Percentiles rank a stretch among this genome's conserved stretches.
These are phyloP conservation scores for Zoysia pacifica DNA, from an alignment of 176 grass and related monocot genomes.

Conservation along the genomic window DNA sequence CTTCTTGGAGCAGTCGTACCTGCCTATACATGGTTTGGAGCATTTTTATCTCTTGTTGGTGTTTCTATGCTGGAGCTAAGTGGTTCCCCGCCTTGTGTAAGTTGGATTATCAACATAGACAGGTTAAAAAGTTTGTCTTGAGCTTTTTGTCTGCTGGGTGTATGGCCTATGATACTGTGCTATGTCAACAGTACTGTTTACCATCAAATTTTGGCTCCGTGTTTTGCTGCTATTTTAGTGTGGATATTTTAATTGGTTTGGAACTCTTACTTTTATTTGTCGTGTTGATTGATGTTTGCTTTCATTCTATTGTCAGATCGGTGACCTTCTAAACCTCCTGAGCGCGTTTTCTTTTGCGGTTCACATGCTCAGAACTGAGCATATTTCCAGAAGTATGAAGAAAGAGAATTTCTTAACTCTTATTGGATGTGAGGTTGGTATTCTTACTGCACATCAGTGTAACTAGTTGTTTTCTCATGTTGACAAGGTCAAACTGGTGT, in stretches of 20 bases:
- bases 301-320: conserved; percentile 36
- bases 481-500: neutral
- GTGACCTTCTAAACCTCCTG: conserved; percentile 53
- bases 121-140: conserved; percentile 33
- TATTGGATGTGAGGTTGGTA: conserved; percentile 57
- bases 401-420: conserved; percentile 44
- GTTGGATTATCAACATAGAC: conserved; percentile 34
- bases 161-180: neutral
- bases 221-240: neutral
- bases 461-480: neutral
- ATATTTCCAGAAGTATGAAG: conserved; percentile 49
- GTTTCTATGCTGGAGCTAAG: conserved; percentile 56
- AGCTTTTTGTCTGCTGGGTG: conserved; percentile 1
- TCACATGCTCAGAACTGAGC: conserved; percentile 64
- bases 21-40: conserved; percentile 51
- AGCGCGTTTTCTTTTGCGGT: conserved; percentile 54
- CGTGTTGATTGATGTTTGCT: conserved; percentile 7
- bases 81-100: conserved; percentile 64
- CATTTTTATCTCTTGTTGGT: conserved; percentile 49
- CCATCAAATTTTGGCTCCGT: neutral
- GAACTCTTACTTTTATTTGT: neutral
- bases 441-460: neutral
- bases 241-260: neutral
- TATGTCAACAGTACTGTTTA: neutral
- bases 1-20: conserved; percentile 55